Conservation (phyloP, 306 rosid species). For the Fragaria ananassa region DNA sequence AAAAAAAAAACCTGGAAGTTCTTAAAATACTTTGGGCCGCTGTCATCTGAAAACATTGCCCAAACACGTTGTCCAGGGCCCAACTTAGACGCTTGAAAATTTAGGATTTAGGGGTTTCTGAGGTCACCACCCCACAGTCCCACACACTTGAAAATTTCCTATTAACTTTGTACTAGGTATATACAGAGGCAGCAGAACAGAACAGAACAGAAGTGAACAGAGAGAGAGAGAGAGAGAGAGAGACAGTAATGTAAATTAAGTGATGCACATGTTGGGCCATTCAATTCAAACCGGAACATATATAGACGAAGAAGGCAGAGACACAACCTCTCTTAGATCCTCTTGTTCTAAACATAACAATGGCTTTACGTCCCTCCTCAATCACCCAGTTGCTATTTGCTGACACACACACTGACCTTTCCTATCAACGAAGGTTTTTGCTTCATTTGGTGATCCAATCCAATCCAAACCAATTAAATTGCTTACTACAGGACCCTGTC, state of each 20-base stretch:
- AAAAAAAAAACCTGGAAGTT: no score
- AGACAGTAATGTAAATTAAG: no score
- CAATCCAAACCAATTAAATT: neutral
- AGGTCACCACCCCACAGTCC: no score
- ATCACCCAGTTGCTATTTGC: neutral
- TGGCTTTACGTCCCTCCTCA: neutral
- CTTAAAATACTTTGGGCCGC: neutral
- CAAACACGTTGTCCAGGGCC: neutral
- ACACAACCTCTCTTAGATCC: neutral
- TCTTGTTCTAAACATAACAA: constrained; percentile 1
- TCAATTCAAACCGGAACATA: neutral
- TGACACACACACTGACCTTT: constrained; percentile 3
- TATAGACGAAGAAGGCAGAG: neutral
- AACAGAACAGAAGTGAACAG: neutral
- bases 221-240: neutral
- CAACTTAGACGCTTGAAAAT: no score
- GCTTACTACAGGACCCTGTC: neutral
- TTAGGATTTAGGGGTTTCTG: neutral
- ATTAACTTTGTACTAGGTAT: neutral
- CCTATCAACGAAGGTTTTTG: constrained; percentile 4
- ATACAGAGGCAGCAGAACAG: neutral
- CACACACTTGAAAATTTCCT: neutral
- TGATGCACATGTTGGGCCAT: constrained; percentile 7
- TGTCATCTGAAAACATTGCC: neutral
- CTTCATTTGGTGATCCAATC: neutral